A percentile compares a stretch with the other conserved stretches of the same genome.
Conservation (phyloP, 1,284 basidiomycete species). For the Flammula alnicola region DNA sequence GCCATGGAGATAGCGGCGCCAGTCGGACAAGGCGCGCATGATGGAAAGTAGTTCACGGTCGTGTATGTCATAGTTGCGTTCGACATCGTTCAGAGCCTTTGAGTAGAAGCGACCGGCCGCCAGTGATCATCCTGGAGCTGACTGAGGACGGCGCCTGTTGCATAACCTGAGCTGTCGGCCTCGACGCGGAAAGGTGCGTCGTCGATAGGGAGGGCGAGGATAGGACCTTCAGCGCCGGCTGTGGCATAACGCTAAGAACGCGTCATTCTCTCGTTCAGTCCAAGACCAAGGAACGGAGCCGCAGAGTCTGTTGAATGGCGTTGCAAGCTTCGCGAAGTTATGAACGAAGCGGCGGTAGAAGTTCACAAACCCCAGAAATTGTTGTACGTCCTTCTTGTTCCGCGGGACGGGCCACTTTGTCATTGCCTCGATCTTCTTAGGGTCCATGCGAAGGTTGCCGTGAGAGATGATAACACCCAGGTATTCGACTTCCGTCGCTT, state of each 20-base stretch:
- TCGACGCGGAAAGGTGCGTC: conserved; percentile 21
- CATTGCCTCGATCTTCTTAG: conserved; percentile 32
- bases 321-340: conserved; percentile 2
- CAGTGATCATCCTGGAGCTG: conserved; percentile 23
- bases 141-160: conserved; percentile 26
- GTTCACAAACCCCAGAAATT: conserved; percentile 15
- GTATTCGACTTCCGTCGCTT: conserved; percentile 31
- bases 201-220: conserved; percentile 18
- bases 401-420: conserved; percentile 32
- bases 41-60: conserved; percentile 41
- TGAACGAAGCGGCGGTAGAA: conserved; percentile 16
- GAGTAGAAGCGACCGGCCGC: conserved; percentile 31
- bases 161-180: conserved; percentile 29
- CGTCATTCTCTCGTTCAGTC: not conserved
- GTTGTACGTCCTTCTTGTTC: conserved; percentile 23
- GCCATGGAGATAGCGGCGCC: conserved; percentile 42
- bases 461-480: conserved; percentile 32
- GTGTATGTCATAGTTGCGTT: conserved; percentile 35
- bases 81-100: conserved; percentile 22
- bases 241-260: not conserved
- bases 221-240: conserved; percentile 12
- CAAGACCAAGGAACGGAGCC: conserved; percentile 8
- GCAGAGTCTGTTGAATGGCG: conserved; percentile 4
- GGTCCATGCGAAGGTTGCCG: conserved; percentile 32
- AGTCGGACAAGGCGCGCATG: conserved; percentile 38